Evolutionary conservation across 306 rosid genomes (phyloP), one percentile per base, ranked within the genome.

Genomic region (Canavalia ensiformis): DNA sequence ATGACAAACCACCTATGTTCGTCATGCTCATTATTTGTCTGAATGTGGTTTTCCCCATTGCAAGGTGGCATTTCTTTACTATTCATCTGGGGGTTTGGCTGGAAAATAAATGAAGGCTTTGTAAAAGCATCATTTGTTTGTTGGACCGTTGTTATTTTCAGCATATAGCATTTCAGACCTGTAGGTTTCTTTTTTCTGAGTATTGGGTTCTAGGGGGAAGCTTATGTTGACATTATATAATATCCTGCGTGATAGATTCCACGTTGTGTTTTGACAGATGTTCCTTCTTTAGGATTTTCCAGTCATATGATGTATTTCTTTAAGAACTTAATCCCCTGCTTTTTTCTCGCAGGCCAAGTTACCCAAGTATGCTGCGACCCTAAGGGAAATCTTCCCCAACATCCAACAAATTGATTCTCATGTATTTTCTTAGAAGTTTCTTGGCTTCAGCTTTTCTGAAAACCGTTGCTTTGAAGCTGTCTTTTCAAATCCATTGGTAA

Each of bases 341-440:
- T n/a, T 71, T 63, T 77, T 72, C 80, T 81, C 85, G 70, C 98
- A 93, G 98, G 99, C 92, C 8, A 95, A 84, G 81, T 75, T 85
- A 50, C 82, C 98, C 30, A 80, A 86, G 75, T 95, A 95, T 83
- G 51, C 86, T 68, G 77, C 25, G 63, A 56, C 74, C 4, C 47
- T 95, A 47, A 87, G 79, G 87, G 78, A 87, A 75, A 66, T 82
- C 80, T 90, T 94, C 78, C 92, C 96, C 70, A 92, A 90, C 70
- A 68, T 92, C 64, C 86, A 94, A 82, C 98, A 94, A 81, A 87
- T 94, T 83, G 97, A 92, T 87, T 92, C 93, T 47, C 6, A 77
- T 78, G 64, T 95, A 31, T 93, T 88, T 88, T 86, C 88, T 28
- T 90, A 86, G 33, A 44, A 83, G 84, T 63, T 74, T 68, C 64